Evolutionary conservation across 805 yeast genomes (phyloP).

Genomic region (Metschnikowia rubicola): DNA sequence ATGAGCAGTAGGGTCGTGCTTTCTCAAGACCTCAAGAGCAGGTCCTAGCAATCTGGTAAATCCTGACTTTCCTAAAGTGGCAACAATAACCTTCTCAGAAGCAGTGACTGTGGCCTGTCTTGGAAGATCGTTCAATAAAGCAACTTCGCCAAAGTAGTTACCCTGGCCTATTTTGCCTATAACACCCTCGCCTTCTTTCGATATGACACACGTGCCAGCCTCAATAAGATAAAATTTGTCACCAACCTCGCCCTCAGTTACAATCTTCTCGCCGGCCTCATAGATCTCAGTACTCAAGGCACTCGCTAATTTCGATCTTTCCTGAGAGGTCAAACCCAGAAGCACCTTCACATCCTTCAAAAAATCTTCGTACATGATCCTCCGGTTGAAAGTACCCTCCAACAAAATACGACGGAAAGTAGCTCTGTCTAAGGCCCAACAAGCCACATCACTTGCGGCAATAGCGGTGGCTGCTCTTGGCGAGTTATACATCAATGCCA

Average conservation of each 20-base stretch:
- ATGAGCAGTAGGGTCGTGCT: conserved; percentile 72
- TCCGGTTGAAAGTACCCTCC: conserved; percentile 86
- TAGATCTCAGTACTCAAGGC: conserved; percentile 80
- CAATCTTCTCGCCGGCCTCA: conserved; percentile 68
- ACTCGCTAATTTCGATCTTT: conserved; percentile 89
- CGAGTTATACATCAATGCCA: conserved; percentile 95
- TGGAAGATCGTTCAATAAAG: conserved; percentile 85
- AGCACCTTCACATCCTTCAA: conserved; percentile 83
- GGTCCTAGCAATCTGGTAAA: conserved; percentile 94
- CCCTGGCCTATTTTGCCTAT: conserved; percentile 67
- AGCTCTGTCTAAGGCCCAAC: conserved; percentile 90
- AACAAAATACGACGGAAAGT: conserved; percentile 89
- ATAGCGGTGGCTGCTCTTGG: conserved; percentile 95
- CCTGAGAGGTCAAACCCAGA: conserved; percentile 66
- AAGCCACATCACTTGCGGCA: conserved; percentile 59
- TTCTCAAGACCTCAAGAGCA: conserved; percentile 81
- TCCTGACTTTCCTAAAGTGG: conserved; percentile 88
- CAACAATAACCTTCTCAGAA: conserved; percentile 70
- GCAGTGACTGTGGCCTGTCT: conserved; percentile 93
- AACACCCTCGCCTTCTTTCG: conserved; percentile 57
- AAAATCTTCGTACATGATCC: conserved; percentile 86
- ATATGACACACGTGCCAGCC: conserved; percentile 77
- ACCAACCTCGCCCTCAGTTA: conserved; percentile 75
- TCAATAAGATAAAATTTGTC: conserved; percentile 49
- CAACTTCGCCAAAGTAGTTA: conserved; percentile 95